A percentile compares a stretch with the other conserved stretches of the same genome.
Conservation (phyloP, 2,329 filamentous ascomycete genomes). For the Ceratocystis cubensis region DNA sequence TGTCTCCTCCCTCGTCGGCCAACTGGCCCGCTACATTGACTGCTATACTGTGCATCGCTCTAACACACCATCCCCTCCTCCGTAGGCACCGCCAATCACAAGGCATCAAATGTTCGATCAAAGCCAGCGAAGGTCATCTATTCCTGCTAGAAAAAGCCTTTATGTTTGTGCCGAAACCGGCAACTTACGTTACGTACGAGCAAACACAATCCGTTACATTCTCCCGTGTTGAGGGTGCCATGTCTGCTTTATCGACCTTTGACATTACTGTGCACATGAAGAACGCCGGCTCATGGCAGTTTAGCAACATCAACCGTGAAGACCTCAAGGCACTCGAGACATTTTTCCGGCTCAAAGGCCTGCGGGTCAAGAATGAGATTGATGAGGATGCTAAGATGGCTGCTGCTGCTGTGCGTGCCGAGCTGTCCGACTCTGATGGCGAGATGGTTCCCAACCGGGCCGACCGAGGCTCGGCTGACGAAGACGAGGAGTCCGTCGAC, state of each 20-base stretch:
- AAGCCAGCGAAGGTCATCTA: constrained; percentile 92
- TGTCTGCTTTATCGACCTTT: constrained; percentile 89
- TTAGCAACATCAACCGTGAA: constrained; percentile 98
- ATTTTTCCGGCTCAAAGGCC: constrained; percentile 91
- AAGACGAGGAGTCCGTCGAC: constrained; percentile 89
- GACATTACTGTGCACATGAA: constrained; percentile 93
- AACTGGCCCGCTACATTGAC: background rate
- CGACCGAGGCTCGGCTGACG: constrained; percentile 86
- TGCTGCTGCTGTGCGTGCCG: constrained; percentile 70
- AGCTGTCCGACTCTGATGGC: constrained; percentile 72
- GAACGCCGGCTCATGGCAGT: constrained; percentile 73
- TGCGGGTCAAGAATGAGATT: constrained; percentile 98
- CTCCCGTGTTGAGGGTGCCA: constrained; percentile 85
- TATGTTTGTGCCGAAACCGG: constrained; percentile 97
- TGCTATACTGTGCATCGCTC: background rate
- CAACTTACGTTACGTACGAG: constrained; percentile 93
- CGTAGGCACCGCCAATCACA: constrained; percentile 73
- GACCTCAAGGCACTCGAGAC: constrained; percentile 92
- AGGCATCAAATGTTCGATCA: constrained; percentile 99
- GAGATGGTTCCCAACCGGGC: constrained; percentile 44
- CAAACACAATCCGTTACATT: constrained; percentile 86
- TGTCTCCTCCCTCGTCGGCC: background rate
- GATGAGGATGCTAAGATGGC: constrained; percentile 77
- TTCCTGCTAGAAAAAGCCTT: constrained; percentile 97
- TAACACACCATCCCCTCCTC: constrained; percentile 2